Evolutionary conservation across 2,329 filamentous ascomycete species (phyloP).

Genomic region (Diaporthe sp.): DNA sequence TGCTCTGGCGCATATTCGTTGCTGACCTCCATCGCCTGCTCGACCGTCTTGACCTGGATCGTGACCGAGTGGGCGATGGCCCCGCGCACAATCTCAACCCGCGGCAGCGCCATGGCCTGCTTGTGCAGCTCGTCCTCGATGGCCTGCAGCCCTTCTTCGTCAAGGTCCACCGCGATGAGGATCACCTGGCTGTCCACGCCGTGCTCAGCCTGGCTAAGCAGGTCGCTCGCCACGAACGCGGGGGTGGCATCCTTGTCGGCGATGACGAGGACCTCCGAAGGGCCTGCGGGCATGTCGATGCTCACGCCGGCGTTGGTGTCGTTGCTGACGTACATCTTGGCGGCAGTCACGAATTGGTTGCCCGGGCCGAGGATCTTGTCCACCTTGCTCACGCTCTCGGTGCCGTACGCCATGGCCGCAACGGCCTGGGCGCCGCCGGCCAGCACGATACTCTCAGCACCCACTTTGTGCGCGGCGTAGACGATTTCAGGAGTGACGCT

Average conservation of each 20-base stretch:
- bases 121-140: slow-evolving; percentile 93
- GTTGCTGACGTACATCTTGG: slow-evolving; percentile 98
- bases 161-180: slow-evolving; percentile 85
- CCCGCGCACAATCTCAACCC: slow-evolving; percentile 92
- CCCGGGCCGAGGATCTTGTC: slow-evolving; percentile 99
- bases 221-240: slow-evolving; percentile 94
- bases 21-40: slow-evolving; percentile 84
- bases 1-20: slow-evolving; percentile 98
- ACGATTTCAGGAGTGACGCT: slow-evolving; percentile 96
- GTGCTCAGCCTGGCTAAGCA: slow-evolving; percentile 96
- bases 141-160: slow-evolving; percentile 78
- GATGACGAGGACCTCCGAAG: slow-evolving; percentile 96
- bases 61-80: slow-evolving; percentile 94
- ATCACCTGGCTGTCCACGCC: slow-evolving; percentile 97
- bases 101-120: slow-evolving; percentile 88
- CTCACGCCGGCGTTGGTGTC: slow-evolving; percentile 95
- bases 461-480: slow-evolving; percentile 96
- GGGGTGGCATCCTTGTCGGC: slow-evolving; percentile 91
- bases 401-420: slow-evolving; percentile 97
- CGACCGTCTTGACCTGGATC: slow-evolving; percentile 78
- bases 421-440: slow-evolving; percentile 96
- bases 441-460: slow-evolving; percentile 94
- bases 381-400: slow-evolving; percentile 93
- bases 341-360: slow-evolving; percentile 98
- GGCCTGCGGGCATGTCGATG: slow-evolving; percentile 98